Base-by-base conservation (phyloP, 2,329 filamentous ascomycete genomes). In the Pestalotiopsis sp. region DNA sequence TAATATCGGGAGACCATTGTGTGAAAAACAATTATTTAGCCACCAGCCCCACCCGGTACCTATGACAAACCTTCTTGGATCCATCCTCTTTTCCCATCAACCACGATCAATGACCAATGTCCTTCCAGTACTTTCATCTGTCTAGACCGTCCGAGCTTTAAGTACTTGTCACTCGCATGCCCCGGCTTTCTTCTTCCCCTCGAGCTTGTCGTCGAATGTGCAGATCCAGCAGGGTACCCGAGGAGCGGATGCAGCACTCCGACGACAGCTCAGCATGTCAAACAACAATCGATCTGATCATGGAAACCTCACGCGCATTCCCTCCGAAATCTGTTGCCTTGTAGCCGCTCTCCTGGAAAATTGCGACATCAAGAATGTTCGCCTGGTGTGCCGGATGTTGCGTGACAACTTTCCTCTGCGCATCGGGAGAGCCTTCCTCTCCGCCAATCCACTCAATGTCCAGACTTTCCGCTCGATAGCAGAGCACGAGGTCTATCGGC, bases 341-440 rank as follows among this genome's bases (percentile, higher is more conserved):
- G 57, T 59, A 36, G 57, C 23, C 23, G 17, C 9, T 36, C 23
- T 59, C 57, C 57, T 78, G 17, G 45, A 72, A 11, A 78, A 78
- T 58, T 65, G 68, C 27, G 75, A 75, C 58, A 71, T 76, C 61
- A 78, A 78, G 45, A 72, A 65, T 17, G 67, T 78, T 5, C 76
- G 76, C n/a, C 69, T 78, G n/a, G 71, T 74, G 38, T 72, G 71
- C 63, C 71, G 66, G 52, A 23, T 38, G 12, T 68, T 77, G 17
- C 57, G 23, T 20, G 63, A 73, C 11, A 67, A n/a, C 2, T 67
- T 65, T 14, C 68, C 49, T 38, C 70, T 81, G 9, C 75, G 75
- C 27, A 73, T 80, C 25, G 70, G 75, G 41, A 77, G 79, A 36
- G 78, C 82, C 4, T 84, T 82, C 66, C 70, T 84, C 14, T 82